A percentile compares a stretch with the other conserved stretches of the same genome.
These are phyloP conservation scores for Begonia peltatifolia DNA, from an alignment of 306 rosid genomes.

Conservation along the genomic window DNA sequence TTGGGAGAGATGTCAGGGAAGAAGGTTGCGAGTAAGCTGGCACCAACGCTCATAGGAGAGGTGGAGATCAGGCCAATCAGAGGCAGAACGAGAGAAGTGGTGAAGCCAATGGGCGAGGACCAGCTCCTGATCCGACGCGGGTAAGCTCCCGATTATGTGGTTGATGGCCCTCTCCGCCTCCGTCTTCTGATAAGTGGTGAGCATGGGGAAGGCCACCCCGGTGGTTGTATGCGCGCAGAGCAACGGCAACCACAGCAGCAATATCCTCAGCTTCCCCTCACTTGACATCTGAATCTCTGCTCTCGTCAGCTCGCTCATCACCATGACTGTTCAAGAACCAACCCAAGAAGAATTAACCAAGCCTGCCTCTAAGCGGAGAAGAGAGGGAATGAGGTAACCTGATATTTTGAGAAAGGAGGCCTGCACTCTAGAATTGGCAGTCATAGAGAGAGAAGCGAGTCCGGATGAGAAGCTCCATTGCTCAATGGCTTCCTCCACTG, in stretches of 20 bases:
- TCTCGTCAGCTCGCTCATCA: slow-evolving; percentile 9
- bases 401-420: slow-evolving; percentile 19
- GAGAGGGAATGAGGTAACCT: slow-evolving; percentile 6
- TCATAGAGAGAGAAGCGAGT: slow-evolving; percentile 16
- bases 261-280: slow-evolving; percentile 11
- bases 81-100: slow-evolving; percentile 15
- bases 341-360: neutral
- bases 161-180: too few species aligned
- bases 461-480: slow-evolving; percentile 24
- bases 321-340: slow-evolving; percentile 1
- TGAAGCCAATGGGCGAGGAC: neutral
- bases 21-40: slow-evolving; percentile 12
- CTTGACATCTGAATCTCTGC: slow-evolving; percentile 2
- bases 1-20: too few species aligned
- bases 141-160: too few species aligned
- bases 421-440: slow-evolving; percentile 15
- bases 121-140: too few species aligned
- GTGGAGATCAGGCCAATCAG: slow-evolving; percentile 25
- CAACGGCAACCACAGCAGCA: too few species aligned
- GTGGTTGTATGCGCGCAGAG: too few species aligned
- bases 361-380: neutral
- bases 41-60: slow-evolving; percentile 23
- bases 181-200: too few species aligned
- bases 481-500: slow-evolving; percentile 17
- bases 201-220: too few species aligned